These are phyloP conservation scores for Lactarius sp. DNA, from an alignment of 768 basidiomycete genomes.

Conservation along the genomic window DNA sequence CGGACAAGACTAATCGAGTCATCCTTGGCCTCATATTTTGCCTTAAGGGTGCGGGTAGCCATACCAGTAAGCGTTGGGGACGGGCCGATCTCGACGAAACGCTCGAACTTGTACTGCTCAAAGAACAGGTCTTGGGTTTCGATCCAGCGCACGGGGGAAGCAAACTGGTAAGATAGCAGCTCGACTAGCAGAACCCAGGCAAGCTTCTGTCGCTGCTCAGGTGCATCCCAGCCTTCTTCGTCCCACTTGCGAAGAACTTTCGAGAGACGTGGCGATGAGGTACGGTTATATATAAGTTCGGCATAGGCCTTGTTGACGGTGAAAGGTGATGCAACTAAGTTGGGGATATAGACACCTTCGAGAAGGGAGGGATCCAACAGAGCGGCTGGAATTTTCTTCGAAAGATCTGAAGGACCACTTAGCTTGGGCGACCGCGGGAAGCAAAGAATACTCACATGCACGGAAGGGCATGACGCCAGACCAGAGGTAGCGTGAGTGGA, in stretches of 20 bases:
- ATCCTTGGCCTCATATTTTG: constrained; percentile 89
- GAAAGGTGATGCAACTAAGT: constrained; percentile 88
- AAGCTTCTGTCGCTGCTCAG: constrained; percentile 83
- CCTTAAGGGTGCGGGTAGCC: constrained; percentile 85
- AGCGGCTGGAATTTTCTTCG: constrained; percentile 93
- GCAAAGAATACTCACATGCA: constrained; percentile 59
- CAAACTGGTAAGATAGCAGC: constrained; percentile 95
- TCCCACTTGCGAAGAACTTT: constrained; percentile 96
- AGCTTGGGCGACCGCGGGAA: not conserved
- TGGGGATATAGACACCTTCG: constrained; percentile 94
- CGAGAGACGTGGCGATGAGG: constrained; percentile 89
- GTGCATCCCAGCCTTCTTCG: constrained; percentile 76
- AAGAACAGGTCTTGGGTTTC: constrained; percentile 97
- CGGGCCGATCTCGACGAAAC: constrained; percentile 93
- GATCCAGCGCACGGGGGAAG: constrained; percentile 98
- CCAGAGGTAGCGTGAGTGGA: constrained; percentile 99
- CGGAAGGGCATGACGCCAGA: constrained; percentile 97
- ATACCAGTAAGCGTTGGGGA: constrained; percentile 95
- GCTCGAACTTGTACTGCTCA: constrained; percentile 78
- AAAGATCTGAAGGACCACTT: constrained; percentile 56
- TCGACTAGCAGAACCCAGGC: constrained; percentile 97
- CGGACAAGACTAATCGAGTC: constrained; percentile 77
- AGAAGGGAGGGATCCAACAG: constrained; percentile 94
- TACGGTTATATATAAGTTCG: constrained; percentile 95
- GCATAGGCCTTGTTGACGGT: constrained; percentile 81